A percentile compares a stretch with the other conserved stretches of the same genome.
Conservation (phyloP, 331 rosid species). For the Rosa hybrid region DNA sequence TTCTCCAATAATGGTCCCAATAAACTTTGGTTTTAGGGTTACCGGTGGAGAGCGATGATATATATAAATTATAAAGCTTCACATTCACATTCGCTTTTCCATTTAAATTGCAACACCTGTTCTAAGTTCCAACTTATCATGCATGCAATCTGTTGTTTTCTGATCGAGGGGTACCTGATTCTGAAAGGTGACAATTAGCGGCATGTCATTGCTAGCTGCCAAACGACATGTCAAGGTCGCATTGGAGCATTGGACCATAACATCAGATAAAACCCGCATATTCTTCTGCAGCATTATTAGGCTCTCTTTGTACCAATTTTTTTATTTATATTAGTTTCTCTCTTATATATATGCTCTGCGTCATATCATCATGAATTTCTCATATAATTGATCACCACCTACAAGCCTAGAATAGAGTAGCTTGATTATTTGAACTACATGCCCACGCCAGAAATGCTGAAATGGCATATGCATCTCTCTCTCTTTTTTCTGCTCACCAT, state of each 20-base stretch:
- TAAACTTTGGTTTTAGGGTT: background rate
- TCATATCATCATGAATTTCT: background rate
- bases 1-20: background rate
- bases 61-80: background rate
- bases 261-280: background rate
- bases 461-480: background rate
- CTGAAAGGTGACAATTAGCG: slow-evolving; percentile 33
- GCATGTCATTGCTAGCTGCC: slow-evolving; percentile 3
- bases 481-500: background rate
- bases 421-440: background rate
- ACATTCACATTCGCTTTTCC: background rate
- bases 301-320: background rate
- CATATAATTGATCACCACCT: background rate
- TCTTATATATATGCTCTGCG: background rate
- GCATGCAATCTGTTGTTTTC: slow-evolving; percentile 31
- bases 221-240: slow-evolving; percentile 22
- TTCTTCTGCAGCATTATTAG: slow-evolving; percentile 1
- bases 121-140: slow-evolving; percentile 13
- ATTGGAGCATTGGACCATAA: background rate
- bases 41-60: background rate
- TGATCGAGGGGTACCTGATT: slow-evolving; percentile 35
- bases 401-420: background rate
- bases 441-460: background rate
- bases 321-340: background rate
- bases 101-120: slow-evolving; percentile 21